Conservation (phyloP, 768 basidiomycete genomes). For the Boletus pseudo-olivaceus region DNA sequence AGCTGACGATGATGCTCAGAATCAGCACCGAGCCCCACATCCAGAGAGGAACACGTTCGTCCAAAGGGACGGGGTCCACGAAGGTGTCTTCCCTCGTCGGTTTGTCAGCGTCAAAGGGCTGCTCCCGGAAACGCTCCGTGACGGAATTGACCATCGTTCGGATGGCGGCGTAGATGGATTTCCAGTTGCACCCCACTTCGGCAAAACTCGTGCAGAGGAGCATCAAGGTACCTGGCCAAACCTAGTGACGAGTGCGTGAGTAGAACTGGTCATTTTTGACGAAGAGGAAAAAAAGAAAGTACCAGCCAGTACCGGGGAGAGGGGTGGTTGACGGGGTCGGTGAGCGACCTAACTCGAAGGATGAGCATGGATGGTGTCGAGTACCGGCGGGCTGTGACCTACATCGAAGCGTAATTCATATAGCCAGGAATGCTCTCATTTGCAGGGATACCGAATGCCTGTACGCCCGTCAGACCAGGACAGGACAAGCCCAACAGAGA, state of each 20-base stretch:
- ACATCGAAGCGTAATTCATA: constrained; percentile 25
- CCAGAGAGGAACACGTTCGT: constrained; percentile 51
- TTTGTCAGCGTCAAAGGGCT: background rate
- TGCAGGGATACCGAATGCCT: constrained; percentile 20
- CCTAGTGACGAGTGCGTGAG: constrained; percentile 6
- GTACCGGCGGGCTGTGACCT: background rate
- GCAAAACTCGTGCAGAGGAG: constrained; percentile 46
- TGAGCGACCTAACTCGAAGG: constrained; percentile 35
- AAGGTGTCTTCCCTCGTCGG: constrained; percentile 35
- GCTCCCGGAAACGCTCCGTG: constrained; percentile 2
- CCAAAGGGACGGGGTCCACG: constrained; percentile 49
- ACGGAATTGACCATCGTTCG: constrained; percentile 1
- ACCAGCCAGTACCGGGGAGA: constrained; percentile 59
- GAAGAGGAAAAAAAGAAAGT: background rate
- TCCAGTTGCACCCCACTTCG: constrained; percentile 24
- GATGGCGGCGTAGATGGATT: constrained; percentile 14
- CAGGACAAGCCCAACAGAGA: background rate
- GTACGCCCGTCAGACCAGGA: background rate
- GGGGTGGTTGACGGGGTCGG: constrained; percentile 40
- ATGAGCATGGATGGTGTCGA: background rate
- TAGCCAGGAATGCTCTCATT: constrained; percentile 13
- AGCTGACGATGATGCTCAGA: constrained; percentile 45
- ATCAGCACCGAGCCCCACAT: constrained; percentile 56
- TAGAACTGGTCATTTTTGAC: background rate
- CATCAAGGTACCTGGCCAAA: constrained; percentile 39